Conservation (phyloP, 192 early-diverging fungal genomes). For the Backusella tarrabulga region DNA sequence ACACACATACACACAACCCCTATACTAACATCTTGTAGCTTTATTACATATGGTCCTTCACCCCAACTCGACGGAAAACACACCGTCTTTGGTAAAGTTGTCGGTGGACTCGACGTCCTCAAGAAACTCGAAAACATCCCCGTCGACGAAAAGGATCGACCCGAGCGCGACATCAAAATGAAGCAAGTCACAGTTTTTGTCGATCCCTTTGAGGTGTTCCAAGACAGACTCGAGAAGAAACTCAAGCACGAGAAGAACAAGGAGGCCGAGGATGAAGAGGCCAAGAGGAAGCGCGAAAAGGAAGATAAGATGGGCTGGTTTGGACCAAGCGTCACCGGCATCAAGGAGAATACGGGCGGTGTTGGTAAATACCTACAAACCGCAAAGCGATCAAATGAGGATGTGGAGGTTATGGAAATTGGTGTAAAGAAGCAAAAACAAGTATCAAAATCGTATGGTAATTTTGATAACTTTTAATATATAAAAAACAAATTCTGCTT, state of each 20-base stretch:
- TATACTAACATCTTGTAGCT: slow-evolving; percentile 33
- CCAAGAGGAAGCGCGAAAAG: slow-evolving; percentile 51
- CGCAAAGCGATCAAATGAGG: slow-evolving; percentile 15
- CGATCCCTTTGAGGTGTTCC: slow-evolving; percentile 82
- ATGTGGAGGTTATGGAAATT: background rate
- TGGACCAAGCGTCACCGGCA: slow-evolving; percentile 55
- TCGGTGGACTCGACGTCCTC: slow-evolving; percentile 84
- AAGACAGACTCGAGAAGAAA: slow-evolving; percentile 66
- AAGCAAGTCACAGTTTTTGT: slow-evolving; percentile 71
- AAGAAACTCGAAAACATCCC: slow-evolving; percentile 75
- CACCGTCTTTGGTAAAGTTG: slow-evolving; percentile 91
- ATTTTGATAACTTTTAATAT: slow-evolving; percentile 38
- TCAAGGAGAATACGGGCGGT: slow-evolving; percentile 32
- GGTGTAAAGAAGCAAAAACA: slow-evolving; percentile 33
- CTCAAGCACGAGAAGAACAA: slow-evolving; percentile 45
- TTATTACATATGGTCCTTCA: slow-evolving; percentile 66
- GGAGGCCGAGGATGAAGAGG: slow-evolving; percentile 35
- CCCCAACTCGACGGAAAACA: slow-evolving; percentile 81
- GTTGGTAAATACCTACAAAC: slow-evolving; percentile 69
- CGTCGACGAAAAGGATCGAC: slow-evolving; percentile 70
- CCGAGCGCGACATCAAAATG: slow-evolving; percentile 73
- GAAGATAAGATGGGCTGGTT: slow-evolving; percentile 73
- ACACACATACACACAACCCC: too few relatives aligned
- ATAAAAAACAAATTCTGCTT: background rate
- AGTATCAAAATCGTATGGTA: slow-evolving; percentile 31